Evolutionary conservation across 2,329 filamentous ascomycete genomes (phyloP).

Genomic region (Fusarium circinatum): DNA sequence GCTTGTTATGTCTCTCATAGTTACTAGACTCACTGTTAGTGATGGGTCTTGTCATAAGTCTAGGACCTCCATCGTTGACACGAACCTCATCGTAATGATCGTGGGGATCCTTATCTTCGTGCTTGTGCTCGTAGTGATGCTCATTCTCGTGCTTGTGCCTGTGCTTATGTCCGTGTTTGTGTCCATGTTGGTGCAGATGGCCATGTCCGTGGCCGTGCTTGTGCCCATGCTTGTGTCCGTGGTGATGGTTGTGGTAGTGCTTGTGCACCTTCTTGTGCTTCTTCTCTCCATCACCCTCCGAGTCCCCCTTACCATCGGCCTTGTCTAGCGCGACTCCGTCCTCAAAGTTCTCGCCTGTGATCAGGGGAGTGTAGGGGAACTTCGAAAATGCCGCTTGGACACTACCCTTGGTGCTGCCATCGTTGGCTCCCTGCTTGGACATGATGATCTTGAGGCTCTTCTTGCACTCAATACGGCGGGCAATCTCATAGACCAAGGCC

Average conservation of each 20-base stretch:
- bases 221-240: slow-evolving; percentile 2
- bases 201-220: slow-evolving; percentile 1
- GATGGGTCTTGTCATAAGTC: not conserved
- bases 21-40: slow-evolving; percentile 7
- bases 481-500: slow-evolving; percentile 44
- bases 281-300: not conserved
- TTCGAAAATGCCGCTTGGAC: slow-evolving; percentile 42
- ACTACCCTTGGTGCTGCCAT: slow-evolving; percentile 43
- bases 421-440: slow-evolving; percentile 45
- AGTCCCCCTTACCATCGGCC: not conserved
- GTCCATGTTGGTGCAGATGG: not conserved
- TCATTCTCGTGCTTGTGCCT: not conserved
- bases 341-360: slow-evolving; percentile 46
- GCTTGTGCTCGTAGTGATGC: not conserved
- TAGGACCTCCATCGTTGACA: not conserved
- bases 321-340: slow-evolving; percentile 15
- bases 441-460: slow-evolving; percentile 40
- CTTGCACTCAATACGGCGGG: slow-evolving; percentile 43
- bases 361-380: slow-evolving; percentile 43
- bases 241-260: slow-evolving; percentile 8
- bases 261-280: slow-evolving; percentile 12
- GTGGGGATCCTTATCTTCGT: not conserved
- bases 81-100: slow-evolving; percentile 6
- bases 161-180: slow-evolving; percentile 4
- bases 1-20: not conserved